Evolutionary conservation across 345 rosid genomes (phyloP), one percentile per base, ranked within the genome.

Genomic region (Eucalyptus coolabah): DNA sequence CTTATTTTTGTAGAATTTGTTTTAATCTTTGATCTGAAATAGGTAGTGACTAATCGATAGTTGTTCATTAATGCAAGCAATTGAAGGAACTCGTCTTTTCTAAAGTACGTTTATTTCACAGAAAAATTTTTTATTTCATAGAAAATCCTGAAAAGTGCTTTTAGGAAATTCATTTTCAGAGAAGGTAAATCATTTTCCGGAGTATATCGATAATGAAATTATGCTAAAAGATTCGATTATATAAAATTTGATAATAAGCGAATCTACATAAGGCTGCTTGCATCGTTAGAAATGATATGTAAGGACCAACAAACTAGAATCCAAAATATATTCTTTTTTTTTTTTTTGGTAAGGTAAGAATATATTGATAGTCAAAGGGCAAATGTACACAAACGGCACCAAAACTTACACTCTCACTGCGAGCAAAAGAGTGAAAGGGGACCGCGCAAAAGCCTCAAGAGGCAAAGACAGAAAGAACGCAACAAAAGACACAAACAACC

Each of bases 171-270:
- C 82, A 72, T 5, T 69, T 34, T 72, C 44, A 11, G 0, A 37
- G 15, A 21, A 72, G 1, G 47, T 19, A 37, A 72, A 37, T 72
- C 8, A 72, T 6, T 72, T 72, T 72, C 4, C 0, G 0, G 26
- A 23, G 15, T 21, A 9, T 19, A 19, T 72, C 12, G 1, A 5
- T 9, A 23, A 19, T 37, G 45, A 72, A 34, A 37, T 9, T 72
- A 10, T 34, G 45, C 6, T 21, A 19, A 37, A 9, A 77, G 6
- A 6, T 21, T 77, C 0, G 1, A 77, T 77, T 37, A 9, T 77
- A 77, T 6, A 6, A 11, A 2, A 72, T 19, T 5, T 10, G 45
- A 0, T 37, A 77, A 77, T 21, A 5, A 37, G 47, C 28, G 0
- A 77, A 37, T 77, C 83, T 11, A 77, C 45, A 3, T 19, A 6